phyloP scores from a whole-genome alignment of 768 basidiomycete species.

The Kwoniella shandongensis region DNA sequence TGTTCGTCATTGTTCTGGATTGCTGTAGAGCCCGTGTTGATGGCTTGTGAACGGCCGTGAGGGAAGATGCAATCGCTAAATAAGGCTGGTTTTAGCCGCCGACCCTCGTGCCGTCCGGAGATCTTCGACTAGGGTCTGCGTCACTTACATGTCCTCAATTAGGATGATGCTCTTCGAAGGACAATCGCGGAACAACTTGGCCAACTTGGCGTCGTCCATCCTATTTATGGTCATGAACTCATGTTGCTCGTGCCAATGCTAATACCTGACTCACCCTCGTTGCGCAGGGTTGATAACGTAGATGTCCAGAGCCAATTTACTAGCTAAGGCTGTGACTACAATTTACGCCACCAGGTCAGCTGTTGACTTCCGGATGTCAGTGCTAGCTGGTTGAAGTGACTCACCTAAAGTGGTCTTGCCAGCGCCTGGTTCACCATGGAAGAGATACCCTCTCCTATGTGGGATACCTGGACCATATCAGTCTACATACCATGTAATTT shows the following conservation, averaged over 20 bases:
- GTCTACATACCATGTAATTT: background rate
- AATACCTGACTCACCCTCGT: slow-evolving; percentile 34
- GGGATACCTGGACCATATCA: slow-evolving; percentile 39
- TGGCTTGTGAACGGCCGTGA: slow-evolving; percentile 7
- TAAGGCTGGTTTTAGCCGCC: background rate
- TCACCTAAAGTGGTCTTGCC: slow-evolving; percentile 41
- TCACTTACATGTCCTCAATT: slow-evolving; percentile 70
- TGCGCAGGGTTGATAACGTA: slow-evolving; percentile 65
- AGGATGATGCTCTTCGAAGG: slow-evolving; percentile 81
- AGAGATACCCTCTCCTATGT: slow-evolving; percentile 44
- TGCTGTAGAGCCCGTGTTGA: background rate
- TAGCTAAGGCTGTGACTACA: slow-evolving; percentile 64
- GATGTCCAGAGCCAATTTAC: slow-evolving; percentile 84
- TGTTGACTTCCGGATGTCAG: background rate
- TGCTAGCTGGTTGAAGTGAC: background rate
- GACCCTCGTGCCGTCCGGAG: slow-evolving; percentile 57
- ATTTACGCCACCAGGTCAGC: background rate
- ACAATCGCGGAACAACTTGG: slow-evolving; percentile 80
- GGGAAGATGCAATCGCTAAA: slow-evolving; percentile 37
- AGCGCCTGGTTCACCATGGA: slow-evolving; percentile 39
- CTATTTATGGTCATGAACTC: too few species aligned
- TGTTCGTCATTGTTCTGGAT: too few species aligned
- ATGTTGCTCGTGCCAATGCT: too few species aligned
- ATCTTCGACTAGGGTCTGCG: slow-evolving; percentile 75
- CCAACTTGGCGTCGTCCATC: slow-evolving; percentile 72